Evolutionary conservation across 768 basidiomycete genomes (phyloP), one percentile per base, ranked within the genome.

Genomic region (Obba rivulosa): DNA sequence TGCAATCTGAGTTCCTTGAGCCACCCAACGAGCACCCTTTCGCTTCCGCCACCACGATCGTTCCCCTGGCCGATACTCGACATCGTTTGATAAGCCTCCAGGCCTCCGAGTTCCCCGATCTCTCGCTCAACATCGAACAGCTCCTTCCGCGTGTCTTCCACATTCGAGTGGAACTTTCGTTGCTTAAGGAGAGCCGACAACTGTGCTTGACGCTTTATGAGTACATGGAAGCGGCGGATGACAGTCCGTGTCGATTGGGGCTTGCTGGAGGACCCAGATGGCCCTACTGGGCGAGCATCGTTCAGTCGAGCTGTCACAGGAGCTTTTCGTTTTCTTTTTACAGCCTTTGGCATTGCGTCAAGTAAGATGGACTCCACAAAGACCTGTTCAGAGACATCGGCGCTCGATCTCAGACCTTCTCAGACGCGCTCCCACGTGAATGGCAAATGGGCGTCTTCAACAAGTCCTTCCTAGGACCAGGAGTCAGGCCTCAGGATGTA

Each of bases 21-120:
- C 90, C 91, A 96, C 34, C 57, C 59, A 37, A 95, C 76, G 20
- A 93, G 66, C 2, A 92, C 70, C 59, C 80, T 87, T 59, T 94
- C 87, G 58, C 86, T 91, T 5, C 92, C 93, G 3, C 93, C 93
- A 8, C 93, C 93, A 45, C 93, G 72, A 50, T 92, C 87, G 8
- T 67, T 72, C 2, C 80, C 77, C 61, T 96, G 93, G 1, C 93
- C 93, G 14, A 87, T 72, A 46, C 68, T 76, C 25, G 91, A 93
- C 77, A 92, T 89, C 34, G 70, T 75, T 62, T 96, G 92, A 63
- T 96, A 96, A 21, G 70, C 71, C 46, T 81, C 79, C 34, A 96
- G 60, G 2, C 91, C 92, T 3, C 92, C 92, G n/a, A 90, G 68
- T 11, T 67, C 66, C 2, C 75, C 73, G 16, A 95, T 81, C 58